These are phyloP conservation scores for Hura crepitans DNA, from an alignment of 441 rosid genomes.

Conservation along the genomic window DNA sequence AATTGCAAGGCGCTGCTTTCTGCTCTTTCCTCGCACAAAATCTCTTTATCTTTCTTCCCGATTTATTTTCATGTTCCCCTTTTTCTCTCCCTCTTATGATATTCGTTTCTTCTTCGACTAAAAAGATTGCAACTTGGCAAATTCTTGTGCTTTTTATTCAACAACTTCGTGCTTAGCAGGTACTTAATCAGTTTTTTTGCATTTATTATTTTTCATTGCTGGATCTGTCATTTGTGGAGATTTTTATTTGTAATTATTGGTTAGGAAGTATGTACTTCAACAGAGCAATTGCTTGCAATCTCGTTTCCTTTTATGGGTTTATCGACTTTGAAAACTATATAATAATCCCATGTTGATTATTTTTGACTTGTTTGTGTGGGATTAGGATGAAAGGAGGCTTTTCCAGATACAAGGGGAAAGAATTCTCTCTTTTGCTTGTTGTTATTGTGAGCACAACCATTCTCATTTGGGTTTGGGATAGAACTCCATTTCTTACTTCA, in stretches of 20 bases:
- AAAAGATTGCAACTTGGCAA: background rate
- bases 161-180: background rate
- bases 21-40: background rate
- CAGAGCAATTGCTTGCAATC: background rate
- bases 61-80: background rate
- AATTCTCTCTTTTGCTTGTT: constrained; percentile 54
- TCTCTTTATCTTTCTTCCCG: too few relatives aligned
- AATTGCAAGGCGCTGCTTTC: too few relatives aligned
- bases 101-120: background rate
- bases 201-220: background rate
- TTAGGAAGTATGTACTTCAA: background rate
- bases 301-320: background rate
- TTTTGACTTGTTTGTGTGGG: background rate
- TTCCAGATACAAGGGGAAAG: constrained; percentile 48
- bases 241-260: background rate
- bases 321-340: background rate
- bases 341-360: background rate
- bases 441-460: constrained; percentile 53
- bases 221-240: background rate
- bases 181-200: background rate
- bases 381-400: constrained; percentile 67
- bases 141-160: background rate
- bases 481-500: constrained; percentile 45
- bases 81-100: background rate
- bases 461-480: constrained; percentile 69